Evolutionary conservation across 768 basidiomycete genomes (phyloP).

Genomic region (Mycena kentingensis): DNA sequence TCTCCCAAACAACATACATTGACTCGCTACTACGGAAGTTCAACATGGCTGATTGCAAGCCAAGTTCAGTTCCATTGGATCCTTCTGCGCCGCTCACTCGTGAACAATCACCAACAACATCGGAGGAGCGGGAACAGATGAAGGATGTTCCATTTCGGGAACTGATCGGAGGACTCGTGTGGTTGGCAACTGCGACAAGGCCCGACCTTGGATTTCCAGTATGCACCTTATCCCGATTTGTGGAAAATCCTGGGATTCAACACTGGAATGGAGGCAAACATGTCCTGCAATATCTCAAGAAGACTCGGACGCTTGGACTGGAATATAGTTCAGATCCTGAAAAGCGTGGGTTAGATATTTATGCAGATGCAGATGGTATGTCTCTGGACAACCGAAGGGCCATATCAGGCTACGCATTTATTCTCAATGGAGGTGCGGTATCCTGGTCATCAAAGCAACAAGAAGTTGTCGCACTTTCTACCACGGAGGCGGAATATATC

Average conservation of each 20-base stretch:
- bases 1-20: constrained; percentile 9
- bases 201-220: too few relatives aligned
- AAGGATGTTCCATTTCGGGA: too few relatives aligned
- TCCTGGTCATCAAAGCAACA: constrained; percentile 27
- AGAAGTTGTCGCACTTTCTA: constrained; percentile 24
- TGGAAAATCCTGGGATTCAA: too few relatives aligned
- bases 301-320: too few relatives aligned
- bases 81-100: constrained; percentile 5
- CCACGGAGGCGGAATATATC: constrained; percentile 31
- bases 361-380: constrained; percentile 12
- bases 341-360: not conserved
- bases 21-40: constrained; percentile 5
- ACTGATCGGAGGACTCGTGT: too few relatives aligned
- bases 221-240: too few relatives aligned
- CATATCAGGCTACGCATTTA: constrained; percentile 11
- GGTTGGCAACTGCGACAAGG: too few relatives aligned
- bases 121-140: constrained; percentile 2
- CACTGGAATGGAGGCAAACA: too few relatives aligned
- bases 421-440: constrained; percentile 12
- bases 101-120: not conserved
- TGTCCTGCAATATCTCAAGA: too few relatives aligned
- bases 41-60: constrained; percentile 5
- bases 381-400: constrained; percentile 14
- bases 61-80: constrained; percentile 10
- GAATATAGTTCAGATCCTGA: too few relatives aligned